A percentile compares a stretch with the other conserved stretches of the same genome.
These are phyloP conservation scores for Syzygium jambos DNA, from an alignment of 345 rosid species.

Conservation along the genomic window DNA sequence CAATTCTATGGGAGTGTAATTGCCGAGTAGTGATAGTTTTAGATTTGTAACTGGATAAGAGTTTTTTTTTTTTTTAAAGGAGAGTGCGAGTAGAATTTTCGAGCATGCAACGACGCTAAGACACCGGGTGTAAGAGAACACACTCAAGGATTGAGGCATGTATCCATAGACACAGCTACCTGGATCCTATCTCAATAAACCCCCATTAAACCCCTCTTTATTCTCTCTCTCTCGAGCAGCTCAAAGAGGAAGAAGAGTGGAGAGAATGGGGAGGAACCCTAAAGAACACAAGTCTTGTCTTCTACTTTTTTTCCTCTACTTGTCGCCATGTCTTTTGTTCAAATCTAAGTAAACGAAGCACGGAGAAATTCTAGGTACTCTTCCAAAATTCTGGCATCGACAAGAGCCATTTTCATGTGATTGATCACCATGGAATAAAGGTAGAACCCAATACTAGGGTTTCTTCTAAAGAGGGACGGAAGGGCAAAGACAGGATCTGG, in stretches of 20 bases:
- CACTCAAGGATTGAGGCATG: too few species aligned
- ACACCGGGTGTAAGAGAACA: too few species aligned
- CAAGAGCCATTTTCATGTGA: background rate
- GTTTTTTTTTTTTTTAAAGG: too few species aligned
- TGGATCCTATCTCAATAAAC: too few species aligned
- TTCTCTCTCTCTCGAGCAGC: background rate
- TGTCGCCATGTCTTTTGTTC: background rate
- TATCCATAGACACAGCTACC: too few species aligned
- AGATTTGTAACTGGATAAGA: too few species aligned
- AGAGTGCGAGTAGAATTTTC: too few species aligned
- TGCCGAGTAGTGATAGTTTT: background rate
- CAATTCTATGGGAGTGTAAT: background rate
- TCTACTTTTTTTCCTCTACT: background rate
- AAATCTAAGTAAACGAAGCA: conserved; percentile 2
- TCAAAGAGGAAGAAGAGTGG: background rate
- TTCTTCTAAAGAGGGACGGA: conserved; percentile 19
- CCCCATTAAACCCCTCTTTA: too few species aligned
- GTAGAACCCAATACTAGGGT: background rate
- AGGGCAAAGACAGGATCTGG: conserved; percentile 10
- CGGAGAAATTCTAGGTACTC: conserved; percentile 9
- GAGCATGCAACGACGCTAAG: too few species aligned
- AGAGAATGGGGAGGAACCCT: background rate
- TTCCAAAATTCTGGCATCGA: conserved; percentile 13
- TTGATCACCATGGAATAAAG: background rate
- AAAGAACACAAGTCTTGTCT: background rate